These are phyloP conservation scores for Cutaneotrichosporon dermatis DNA, from an alignment of 1,284 basidiomycete species.

Conservation along the genomic window DNA sequence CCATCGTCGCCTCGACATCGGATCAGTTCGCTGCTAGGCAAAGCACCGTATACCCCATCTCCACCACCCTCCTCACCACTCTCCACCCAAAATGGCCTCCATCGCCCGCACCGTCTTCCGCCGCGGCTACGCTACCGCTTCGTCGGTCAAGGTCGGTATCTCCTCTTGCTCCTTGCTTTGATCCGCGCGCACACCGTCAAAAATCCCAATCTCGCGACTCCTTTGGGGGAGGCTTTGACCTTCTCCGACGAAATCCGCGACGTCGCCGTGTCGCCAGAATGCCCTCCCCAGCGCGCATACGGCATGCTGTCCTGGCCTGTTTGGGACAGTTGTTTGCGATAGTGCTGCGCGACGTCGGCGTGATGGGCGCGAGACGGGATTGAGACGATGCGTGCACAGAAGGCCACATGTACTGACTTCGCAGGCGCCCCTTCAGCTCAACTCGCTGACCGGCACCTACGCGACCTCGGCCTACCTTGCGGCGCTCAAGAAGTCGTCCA, in stretches of 20 bases:
- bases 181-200: conserved; percentile 1
- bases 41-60: conserved; percentile 9
- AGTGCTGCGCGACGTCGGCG: too few species aligned
- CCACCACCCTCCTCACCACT: conserved; percentile 16
- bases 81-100: conserved; percentile 42
- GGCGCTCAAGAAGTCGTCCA: conserved; percentile 76
- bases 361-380: too few species aligned
- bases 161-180: neutral
- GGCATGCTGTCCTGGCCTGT: too few species aligned
- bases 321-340: too few species aligned
- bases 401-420: neutral
- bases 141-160: conserved; percentile 44
- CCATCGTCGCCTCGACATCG: neutral
- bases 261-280: too few species aligned
- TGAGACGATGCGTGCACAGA: neutral
- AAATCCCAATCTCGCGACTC: neutral
- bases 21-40: conserved; percentile 4
- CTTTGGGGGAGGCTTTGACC: too few species aligned
- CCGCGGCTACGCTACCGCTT: conserved; percentile 46
- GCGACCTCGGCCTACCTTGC: conserved; percentile 91
- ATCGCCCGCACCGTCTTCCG: conserved; percentile 38
- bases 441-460: conserved; percentile 66
- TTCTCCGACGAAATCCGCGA: conserved; percentile 1
- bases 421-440: conserved; percentile 51
- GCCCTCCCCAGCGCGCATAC: too few species aligned